Evolutionary conservation across 2,329 filamentous ascomycete genomes (phyloP), one percentile per base, ranked within the genome.

Genomic region (Microascus cirrosus): DNA sequence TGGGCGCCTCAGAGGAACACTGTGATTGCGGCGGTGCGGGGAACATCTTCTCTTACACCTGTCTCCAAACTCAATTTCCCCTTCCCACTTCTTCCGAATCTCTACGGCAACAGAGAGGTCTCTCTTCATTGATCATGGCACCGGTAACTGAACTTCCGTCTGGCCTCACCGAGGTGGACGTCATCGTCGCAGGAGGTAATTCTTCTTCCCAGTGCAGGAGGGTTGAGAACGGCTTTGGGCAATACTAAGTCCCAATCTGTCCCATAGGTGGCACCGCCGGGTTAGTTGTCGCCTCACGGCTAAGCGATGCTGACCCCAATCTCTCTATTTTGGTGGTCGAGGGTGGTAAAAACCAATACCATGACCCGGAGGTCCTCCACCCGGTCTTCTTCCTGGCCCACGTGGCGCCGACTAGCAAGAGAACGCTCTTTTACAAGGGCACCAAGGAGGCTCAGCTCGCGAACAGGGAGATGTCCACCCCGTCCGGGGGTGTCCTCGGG

Each of bases 261-360:
- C 20, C n/a, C 5, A 36, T 32, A 70, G 68, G 67, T 5, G 67
- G 67, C 39, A 64, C 63, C 1, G 60, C 64, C 3, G 66, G 64
- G 24, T 67, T 66, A 32, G 61, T 69, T 12, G 59, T 63, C 2
- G 67, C 67, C 5, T 60, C 63, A 3, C 61, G 67, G 3, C 61
- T 69, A 0, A 63, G 66, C 4, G 60, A 66, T 48, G 63, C 63
- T 3, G 61, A 66, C 32, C 63, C 67, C 0, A 56, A 51, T n/a
- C 48, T 68, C 13, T 64, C 63, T 1, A 65, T 69, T 8, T 60
- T 70, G 3, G 39, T 69, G 25, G 59, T 69, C 34, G 68, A 70
- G 53, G 61, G 60, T 39, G 68, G 67, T 3, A 60, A 54, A 20
- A 64, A 66, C 54, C 68, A 67, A 24, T 61, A 62, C 10, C 58